Conservation (phyloP, 345 rosid species). For the Luvunga scandens region DNA sequence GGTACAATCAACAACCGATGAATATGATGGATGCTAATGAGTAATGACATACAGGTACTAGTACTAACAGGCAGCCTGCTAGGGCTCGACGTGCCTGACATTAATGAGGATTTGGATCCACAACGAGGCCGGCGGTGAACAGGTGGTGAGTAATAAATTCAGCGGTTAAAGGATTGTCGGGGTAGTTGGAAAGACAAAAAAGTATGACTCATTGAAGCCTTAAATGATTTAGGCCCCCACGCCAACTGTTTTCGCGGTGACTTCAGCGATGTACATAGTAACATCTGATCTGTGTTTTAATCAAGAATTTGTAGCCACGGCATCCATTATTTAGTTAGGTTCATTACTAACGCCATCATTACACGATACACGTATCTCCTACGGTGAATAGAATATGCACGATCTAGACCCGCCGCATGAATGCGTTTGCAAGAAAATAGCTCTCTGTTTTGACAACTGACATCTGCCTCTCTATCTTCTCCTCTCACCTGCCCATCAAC, state of each 20-base stretch:
- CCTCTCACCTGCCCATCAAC: no score
- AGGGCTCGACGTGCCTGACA: neutral
- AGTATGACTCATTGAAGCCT: neutral
- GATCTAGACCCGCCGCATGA: neutral
- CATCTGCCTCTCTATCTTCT: no score
- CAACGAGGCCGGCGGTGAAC: neutral
- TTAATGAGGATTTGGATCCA: neutral
- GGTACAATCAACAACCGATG: neutral
- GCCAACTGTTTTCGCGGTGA: neutral
- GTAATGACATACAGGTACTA: neutral
- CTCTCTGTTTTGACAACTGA: no score
- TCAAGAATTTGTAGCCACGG: no score
- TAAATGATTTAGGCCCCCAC: conserved; percentile 6
- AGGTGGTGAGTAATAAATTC: neutral
- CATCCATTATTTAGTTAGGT: neutral
- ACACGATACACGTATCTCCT: neutral
- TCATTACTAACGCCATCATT: neutral
- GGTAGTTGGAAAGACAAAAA: neutral
- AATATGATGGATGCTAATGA: neutral
- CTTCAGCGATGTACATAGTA: no score
- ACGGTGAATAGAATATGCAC: neutral
- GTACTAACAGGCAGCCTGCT: neutral
- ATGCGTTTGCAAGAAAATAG: neutral
- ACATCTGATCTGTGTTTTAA: neutral
- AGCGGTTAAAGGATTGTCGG: rapidly evolving